These are phyloP conservation scores for Beauveria asiatica DNA, from an alignment of 2,329 filamentous ascomycete species.

Conservation along the genomic window DNA sequence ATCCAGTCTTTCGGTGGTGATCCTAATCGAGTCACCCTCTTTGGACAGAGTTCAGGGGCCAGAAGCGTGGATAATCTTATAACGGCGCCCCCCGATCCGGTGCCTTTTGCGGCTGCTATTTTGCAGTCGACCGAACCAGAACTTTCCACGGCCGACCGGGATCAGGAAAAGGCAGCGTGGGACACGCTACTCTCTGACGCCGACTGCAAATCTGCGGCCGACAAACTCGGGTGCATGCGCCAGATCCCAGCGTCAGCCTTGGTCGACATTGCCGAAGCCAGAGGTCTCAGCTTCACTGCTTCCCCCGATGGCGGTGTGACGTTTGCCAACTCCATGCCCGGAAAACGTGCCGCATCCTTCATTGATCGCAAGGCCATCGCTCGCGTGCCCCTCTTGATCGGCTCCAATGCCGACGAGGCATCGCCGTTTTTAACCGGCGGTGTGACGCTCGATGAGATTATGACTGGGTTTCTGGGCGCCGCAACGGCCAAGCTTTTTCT, in stretches of 20 bases:
- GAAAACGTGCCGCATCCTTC: constrained; percentile 8
- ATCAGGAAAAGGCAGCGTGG: neutral
- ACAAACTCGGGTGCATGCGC: constrained; percentile 18
- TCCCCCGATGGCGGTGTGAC: constrained; percentile 17
- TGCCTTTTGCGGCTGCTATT: constrained; percentile 22
- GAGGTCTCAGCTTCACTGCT: constrained; percentile 16
- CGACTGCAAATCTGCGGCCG: constrained; percentile 8
- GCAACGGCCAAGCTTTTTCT: neutral
- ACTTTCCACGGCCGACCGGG: neutral
- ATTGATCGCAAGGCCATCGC: neutral
- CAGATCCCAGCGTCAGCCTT: constrained; percentile 14
- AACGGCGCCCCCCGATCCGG: constrained; percentile 18
- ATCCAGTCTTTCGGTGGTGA: constrained; percentile 57
- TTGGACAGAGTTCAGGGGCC: constrained; percentile 45
- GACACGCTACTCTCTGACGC: neutral
- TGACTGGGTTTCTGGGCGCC: neutral
- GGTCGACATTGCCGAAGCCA: constrained; percentile 11
- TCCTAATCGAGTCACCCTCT: constrained; percentile 50
- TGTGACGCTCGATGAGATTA: neutral
- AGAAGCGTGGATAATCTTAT: constrained; percentile 40
- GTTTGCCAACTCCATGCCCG: constrained; percentile 13
- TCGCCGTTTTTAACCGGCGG: neutral
- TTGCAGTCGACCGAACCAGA: constrained; percentile 17
- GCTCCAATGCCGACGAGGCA: constrained; percentile 8
- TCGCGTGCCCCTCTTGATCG: constrained; percentile 8